Base-by-base conservation (phyloP, 1,284 basidiomycete species). In the Heterobasidion annosum region DNA sequence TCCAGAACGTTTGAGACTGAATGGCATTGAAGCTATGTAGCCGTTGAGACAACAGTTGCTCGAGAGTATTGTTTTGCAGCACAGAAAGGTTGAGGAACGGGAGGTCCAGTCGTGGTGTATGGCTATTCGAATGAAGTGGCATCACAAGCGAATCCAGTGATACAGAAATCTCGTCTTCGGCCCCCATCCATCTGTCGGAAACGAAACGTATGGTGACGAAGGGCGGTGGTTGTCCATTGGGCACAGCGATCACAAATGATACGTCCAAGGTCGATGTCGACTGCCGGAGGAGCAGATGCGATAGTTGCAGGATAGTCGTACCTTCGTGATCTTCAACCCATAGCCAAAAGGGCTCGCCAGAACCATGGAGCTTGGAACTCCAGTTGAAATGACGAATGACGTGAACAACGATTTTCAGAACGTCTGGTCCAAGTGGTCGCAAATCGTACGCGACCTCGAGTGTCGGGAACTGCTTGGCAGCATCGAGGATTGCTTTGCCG, bases 171-270 rank as follows among this genome's bases (percentile, higher is more conserved):
- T 88, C 82, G 54, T 91, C 83, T 61, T 98, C 93, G 7, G 94
- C 89, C 8, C 93, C 93, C 57, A 98, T 76, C 98, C 98, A 99
- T 59, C 83, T 80, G 68, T 98, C 94, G 1, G 94, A 98, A 46
- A 95, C 79, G 59, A 87, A 86, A 32, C 89, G 83, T 51, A 98
- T 75, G 4, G 78, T 82, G 50, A 92, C 70, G 15, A 78, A 85
- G 10, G 82, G 70, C 0, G 82, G 82, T 8, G 76, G 72, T 40
- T 75, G 71, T 12, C 77, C 77, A 33, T 74, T 69, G 2, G 82
- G 74, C 53, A 96, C 78, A 0, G 91, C 82, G 48, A 97, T 82
- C 53, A 91, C 74, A 64, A 98, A 96, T 48, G 93, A 85, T n/a
- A 88, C 70, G 52, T 85, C 75, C 44, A 92, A 58, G 13, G 65